phyloP scores from a whole-genome alignment of 768 basidiomycete species.

The Lentinula lateritia region DNA sequence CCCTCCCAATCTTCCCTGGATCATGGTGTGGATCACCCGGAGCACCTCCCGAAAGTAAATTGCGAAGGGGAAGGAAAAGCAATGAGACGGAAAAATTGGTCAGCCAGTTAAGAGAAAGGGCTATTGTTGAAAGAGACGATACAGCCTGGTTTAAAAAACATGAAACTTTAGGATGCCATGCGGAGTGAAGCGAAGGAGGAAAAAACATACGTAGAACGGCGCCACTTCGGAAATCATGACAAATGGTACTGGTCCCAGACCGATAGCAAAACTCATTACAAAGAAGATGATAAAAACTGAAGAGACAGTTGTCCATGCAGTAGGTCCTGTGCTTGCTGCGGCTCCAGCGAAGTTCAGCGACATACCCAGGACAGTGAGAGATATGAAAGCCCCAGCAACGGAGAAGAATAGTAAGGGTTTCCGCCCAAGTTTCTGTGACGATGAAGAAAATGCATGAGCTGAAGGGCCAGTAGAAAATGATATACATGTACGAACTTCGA shows the following conservation, averaged over 20 bases:
- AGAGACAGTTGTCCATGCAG: slow-evolving; percentile 51
- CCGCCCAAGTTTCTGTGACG: slow-evolving; percentile 64
- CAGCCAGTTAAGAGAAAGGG: slow-evolving; percentile 74
- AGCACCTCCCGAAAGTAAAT: slow-evolving; percentile 59
- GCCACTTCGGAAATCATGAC: slow-evolving; percentile 90
- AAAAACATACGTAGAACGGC: slow-evolving; percentile 59
- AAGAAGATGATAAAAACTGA: slow-evolving; percentile 76
- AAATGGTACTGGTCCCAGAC: slow-evolving; percentile 90
- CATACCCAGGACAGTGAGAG: slow-evolving; percentile 62
- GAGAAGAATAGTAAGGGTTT: slow-evolving; percentile 66
- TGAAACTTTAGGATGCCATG: not conserved
- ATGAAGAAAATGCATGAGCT: not conserved
- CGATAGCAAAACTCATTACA: slow-evolving; percentile 84
- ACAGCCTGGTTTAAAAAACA: slow-evolving; percentile 45
- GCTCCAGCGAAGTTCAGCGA: slow-evolving; percentile 44
- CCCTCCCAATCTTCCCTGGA: slow-evolving; percentile 66
- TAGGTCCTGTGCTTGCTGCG: slow-evolving; percentile 10
- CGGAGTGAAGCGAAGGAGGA: not conserved
- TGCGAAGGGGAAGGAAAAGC: slow-evolving; percentile 78
- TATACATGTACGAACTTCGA: slow-evolving; percentile 51
- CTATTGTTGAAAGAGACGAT: slow-evolving; percentile 74
- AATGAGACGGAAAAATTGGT: slow-evolving; percentile 83
- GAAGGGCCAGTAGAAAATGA: not conserved
- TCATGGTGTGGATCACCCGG: slow-evolving; percentile 23
- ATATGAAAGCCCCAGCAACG: slow-evolving; percentile 56